These are phyloP conservation scores for Cercospora sp. DNA, from an alignment of 2,329 filamentous ascomycete species.

Conservation along the genomic window DNA sequence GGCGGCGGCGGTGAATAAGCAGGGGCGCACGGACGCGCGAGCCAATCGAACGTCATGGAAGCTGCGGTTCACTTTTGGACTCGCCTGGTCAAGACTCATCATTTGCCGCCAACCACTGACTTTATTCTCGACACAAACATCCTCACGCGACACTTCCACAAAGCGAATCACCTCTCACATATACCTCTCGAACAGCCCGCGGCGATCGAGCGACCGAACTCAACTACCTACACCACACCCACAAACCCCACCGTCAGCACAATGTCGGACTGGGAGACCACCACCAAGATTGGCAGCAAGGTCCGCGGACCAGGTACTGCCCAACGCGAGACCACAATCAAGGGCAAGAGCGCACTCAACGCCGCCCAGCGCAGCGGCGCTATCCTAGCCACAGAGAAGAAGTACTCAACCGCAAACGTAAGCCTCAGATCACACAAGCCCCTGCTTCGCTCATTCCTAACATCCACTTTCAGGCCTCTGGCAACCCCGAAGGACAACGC, in stretches of 20 bases:
- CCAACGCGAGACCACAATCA: slow-evolving; percentile 82
- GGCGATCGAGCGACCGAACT: background rate
- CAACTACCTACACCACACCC: background rate
- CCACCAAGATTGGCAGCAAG: slow-evolving; percentile 93
- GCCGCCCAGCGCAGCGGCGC: slow-evolving; percentile 80
- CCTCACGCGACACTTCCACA: background rate
- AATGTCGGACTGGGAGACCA: slow-evolving; percentile 71
- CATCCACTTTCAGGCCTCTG: slow-evolving; percentile 25
- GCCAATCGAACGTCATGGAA: slow-evolving; percentile 6
- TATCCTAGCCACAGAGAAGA: slow-evolving; percentile 88
- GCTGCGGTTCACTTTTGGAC: slow-evolving; percentile 7
- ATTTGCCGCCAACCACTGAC: background rate
- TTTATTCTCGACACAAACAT: background rate
- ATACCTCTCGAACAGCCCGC: background rate
- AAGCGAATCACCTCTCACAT: background rate
- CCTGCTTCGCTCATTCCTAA: no score
- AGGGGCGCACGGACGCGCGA: background rate
- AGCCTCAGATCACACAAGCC: slow-evolving; percentile 41
- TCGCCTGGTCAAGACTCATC: background rate
- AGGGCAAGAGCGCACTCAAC: slow-evolving; percentile 81
- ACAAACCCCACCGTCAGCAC: slow-evolving; percentile 20
- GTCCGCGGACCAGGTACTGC: slow-evolving; percentile 65
- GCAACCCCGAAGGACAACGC: slow-evolving; percentile 75
- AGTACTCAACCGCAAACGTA: slow-evolving; percentile 79
- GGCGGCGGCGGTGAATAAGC: slow-evolving; percentile 1